A percentile compares a stretch with the other conserved stretches of the same genome.
Conservation (phyloP, 805 yeast genomes). For the Yamadazyma scolyti region DNA sequence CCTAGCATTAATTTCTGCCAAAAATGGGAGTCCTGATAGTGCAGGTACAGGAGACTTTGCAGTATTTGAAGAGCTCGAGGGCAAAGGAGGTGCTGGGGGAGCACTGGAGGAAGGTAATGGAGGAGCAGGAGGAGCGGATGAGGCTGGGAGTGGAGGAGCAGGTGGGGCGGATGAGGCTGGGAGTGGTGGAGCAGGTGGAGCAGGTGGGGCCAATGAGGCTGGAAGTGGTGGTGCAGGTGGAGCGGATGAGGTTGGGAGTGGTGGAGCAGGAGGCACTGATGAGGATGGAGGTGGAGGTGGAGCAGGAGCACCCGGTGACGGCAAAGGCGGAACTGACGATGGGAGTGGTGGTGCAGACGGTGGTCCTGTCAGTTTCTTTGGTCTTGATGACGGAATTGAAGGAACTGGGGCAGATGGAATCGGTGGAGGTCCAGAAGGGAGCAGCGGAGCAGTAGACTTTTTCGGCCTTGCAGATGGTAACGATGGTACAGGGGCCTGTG, state of each 20-base stretch:
- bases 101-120: slow-evolving; percentile 13
- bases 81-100: slow-evolving; percentile 10
- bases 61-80: slow-evolving; percentile 10
- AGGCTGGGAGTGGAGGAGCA: slow-evolving; percentile 16
- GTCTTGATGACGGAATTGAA: slow-evolving; percentile 13
- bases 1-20: slow-evolving; percentile 55
- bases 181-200: slow-evolving; percentile 48
- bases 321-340: slow-evolving; percentile 14
- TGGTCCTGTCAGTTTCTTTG: slow-evolving; percentile 17
- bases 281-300: slow-evolving; percentile 14
- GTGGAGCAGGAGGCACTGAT: slow-evolving; percentile 13
- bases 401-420: slow-evolving; percentile 13
- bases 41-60: slow-evolving; percentile 18
- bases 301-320: slow-evolving; percentile 13
- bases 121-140: slow-evolving; percentile 16
- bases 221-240: slow-evolving; percentile 15
- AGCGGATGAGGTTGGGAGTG: slow-evolving; percentile 10
- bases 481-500: slow-evolving; percentile 14
- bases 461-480: no score
- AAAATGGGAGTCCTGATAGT: slow-evolving; percentile 49
- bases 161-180: slow-evolving; percentile 26
- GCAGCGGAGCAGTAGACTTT: slow-evolving; percentile 13
- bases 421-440: slow-evolving; percentile 10
- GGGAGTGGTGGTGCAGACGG: slow-evolving; percentile 16
- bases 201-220: slow-evolving; percentile 13